These are phyloP conservation scores for Phytophthora foliorum DNA, from an alignment of 352 stramenopile species.

Conservation along the genomic window DNA sequence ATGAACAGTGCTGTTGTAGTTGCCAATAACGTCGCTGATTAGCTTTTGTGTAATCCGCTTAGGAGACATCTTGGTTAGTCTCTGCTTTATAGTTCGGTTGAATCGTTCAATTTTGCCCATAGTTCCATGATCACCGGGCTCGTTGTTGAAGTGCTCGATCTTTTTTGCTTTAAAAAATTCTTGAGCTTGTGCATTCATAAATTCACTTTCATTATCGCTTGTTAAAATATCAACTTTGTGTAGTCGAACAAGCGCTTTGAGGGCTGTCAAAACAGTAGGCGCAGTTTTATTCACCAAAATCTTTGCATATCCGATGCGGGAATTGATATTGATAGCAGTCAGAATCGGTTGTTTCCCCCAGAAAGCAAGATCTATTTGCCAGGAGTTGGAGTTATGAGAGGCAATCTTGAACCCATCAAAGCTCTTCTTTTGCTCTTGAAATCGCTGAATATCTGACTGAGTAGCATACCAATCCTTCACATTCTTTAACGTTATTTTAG, in stretches of 20 bases:
- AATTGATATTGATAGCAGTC: conserved; percentile 47
- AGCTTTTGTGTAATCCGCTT: conserved; percentile 33
- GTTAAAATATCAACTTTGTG: no score
- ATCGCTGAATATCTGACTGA: conserved; percentile 23
- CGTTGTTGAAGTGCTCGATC: conserved; percentile 25
- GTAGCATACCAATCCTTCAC: conserved; percentile 28
- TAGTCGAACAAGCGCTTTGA: conserved; percentile 29
- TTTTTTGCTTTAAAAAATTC: background rate
- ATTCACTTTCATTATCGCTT: conserved; percentile 27
- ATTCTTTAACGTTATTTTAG: conserved; percentile 11
- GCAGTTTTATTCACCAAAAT: conserved; percentile 45
- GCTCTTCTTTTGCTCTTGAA: conserved; percentile 38
- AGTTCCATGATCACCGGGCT: conserved; percentile 19
- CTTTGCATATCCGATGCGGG: conserved; percentile 42
- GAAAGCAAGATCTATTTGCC: conserved; percentile 45
- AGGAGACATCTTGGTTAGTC: background rate
- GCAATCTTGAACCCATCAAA: conserved; percentile 27
- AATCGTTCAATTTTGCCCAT: no score
- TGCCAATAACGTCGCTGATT: conserved; percentile 38
- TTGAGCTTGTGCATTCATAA: conserved; percentile 35
- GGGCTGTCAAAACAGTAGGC: conserved; percentile 28
- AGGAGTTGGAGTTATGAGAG: conserved; percentile 29
- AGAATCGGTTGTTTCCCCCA: conserved; percentile 30
- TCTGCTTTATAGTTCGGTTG: no score
- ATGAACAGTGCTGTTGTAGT: conserved; percentile 50